Base-by-base conservation (phyloP, 2,329 filamentous ascomycete genomes). In the Hortaea werneckii region DNA sequence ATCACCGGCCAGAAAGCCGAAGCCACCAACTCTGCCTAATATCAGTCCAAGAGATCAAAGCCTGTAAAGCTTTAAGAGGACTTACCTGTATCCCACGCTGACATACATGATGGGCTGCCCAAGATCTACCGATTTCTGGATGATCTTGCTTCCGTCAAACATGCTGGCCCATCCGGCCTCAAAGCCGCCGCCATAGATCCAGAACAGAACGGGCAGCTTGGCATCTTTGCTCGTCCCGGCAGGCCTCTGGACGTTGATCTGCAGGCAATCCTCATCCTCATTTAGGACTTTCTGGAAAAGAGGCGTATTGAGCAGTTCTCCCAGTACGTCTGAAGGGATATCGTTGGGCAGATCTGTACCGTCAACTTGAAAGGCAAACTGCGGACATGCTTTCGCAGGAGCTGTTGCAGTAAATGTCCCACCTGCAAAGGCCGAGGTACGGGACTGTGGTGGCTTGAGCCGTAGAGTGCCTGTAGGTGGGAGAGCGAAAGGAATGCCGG, bases 401-500 rank as follows among this genome's bases (percentile, higher is more conserved):
- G 73, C 74, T 0, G 76, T 80, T 0, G 80, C 82, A 35, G 79
- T 72, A 34, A 83, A 69, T 0, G 71, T 80, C 1, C 82, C 83
- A n/a, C 32, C 32, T 35, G 32, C 2, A 0, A 85, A 63, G 0
- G 71, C 56, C 4, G 68, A 65, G 5, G 72, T 77, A 11, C 85
- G 66, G 5, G 74, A 69, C 58, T 79, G 73, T 1, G 86, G 86
- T 5, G 83, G 81, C 58, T 76, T 81, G 30, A 92, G 74, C 11
- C 86, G 79, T 26, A 87, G 68, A 3, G 70, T 61, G 0, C 82
- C 83, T 0, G 76, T 72, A 0, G 85, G 85, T 1, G 83, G 75
- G 50, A 85, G 70, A 2, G 85, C 84, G 58, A 80, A 92, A 3
- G 85, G 85, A 45, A 92, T 86, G 20, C 81, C 84, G 45, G 76